Percentiles rank a stretch among this genome's conserved stretches.
Evolutionary conservation across 192 early-diverging fungal genomes (phyloP).

Genomic region (Spinellus fusiger): DNA sequence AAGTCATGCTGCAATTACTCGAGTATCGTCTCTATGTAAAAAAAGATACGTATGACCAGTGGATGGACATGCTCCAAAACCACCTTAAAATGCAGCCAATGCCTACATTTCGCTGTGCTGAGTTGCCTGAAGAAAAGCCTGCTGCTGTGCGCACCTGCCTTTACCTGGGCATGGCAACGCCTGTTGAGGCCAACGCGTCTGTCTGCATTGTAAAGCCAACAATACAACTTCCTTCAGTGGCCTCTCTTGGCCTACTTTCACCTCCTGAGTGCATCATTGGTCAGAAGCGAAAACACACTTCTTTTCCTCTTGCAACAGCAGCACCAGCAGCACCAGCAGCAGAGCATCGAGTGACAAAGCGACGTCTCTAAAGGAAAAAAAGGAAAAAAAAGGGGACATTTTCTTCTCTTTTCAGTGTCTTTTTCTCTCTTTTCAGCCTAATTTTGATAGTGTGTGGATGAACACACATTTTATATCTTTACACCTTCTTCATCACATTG

Average conservation of each 20-base stretch:
- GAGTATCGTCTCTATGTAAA: conserved; percentile 74
- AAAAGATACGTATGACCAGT: conserved; percentile 29
- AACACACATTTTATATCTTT: no score
- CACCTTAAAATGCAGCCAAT: conserved; percentile 19
- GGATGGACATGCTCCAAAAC: conserved; percentile 29
- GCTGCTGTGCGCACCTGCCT: neutral
- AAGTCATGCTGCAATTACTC: conserved; percentile 69
- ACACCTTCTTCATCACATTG: no score
- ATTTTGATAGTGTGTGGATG: no score
- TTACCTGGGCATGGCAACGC: neutral
- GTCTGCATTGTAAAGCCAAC: neutral
- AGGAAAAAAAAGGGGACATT: no score
- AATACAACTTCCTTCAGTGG: neutral
- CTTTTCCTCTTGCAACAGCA: no score
- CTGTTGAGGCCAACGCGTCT: neutral
- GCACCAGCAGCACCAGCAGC: no score
- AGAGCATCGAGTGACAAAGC: no score
- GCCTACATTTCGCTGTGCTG: no score
- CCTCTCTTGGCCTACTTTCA: neutral
- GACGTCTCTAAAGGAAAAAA: no score
- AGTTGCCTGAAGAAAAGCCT: neutral
- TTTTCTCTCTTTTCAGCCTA: no score
- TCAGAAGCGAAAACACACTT: neutral
- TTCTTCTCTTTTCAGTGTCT: no score
- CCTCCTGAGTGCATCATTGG: neutral